These are phyloP conservation scores for Candida germanica DNA, from an alignment of 805 yeast species.

Conservation along the genomic window DNA sequence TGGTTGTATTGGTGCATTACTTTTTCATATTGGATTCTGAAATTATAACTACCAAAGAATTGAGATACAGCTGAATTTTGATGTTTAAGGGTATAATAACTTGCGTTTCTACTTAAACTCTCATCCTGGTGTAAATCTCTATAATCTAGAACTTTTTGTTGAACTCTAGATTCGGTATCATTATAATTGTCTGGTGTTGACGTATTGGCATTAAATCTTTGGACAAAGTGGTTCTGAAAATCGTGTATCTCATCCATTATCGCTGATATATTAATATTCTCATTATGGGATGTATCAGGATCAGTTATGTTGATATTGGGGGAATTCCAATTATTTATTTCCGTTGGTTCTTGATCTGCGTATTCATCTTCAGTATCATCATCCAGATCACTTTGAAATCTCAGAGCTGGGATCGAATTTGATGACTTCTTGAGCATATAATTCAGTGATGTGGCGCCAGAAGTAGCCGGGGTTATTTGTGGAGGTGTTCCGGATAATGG, in stretches of 20 bases:
- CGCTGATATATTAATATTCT: constrained; percentile 11
- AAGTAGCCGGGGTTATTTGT: background rate
- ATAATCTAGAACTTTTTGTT: constrained; percentile 34
- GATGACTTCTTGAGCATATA: constrained; percentile 17
- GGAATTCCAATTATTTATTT: constrained; percentile 2
- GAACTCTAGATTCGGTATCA: constrained; percentile 23
- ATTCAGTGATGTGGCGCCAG: background rate
- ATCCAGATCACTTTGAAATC: constrained; percentile 26
- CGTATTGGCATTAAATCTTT: constrained; percentile 13
- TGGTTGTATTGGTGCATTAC: constrained; percentile 34
- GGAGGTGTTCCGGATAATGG: background rate
- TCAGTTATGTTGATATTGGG: background rate
- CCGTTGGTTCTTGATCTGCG: background rate
- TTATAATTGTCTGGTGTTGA: constrained; percentile 2
- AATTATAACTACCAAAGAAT: constrained; percentile 15
- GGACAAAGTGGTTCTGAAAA: constrained; percentile 30
- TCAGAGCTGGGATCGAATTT: constrained; percentile 13
- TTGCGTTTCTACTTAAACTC: constrained; percentile 5
- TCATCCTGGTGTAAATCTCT: constrained; percentile 22
- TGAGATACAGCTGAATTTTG: background rate
- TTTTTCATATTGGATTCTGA: constrained; percentile 36
- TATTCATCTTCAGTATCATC: constrained; percentile 13
- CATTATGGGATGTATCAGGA: constrained; percentile 1
- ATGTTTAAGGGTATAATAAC: constrained; percentile 10
- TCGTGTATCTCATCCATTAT: constrained; percentile 26